Base-by-base conservation (phyloP, 768 basidiomycete genomes). In the Roridomyces roridus region DNA sequence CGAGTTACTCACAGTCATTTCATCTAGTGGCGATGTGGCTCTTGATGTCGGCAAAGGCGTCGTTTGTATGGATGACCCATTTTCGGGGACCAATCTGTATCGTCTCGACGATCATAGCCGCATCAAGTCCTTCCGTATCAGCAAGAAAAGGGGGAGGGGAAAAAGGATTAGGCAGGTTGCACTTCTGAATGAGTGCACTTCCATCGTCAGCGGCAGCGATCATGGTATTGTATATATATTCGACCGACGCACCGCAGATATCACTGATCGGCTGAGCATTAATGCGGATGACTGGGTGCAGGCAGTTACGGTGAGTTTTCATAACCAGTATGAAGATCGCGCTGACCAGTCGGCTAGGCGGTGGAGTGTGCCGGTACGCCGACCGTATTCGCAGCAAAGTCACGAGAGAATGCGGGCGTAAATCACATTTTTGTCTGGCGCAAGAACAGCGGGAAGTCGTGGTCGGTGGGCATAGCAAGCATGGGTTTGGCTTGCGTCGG, bases 151-250 rank as follows among this genome's bases (percentile, higher is more conserved):
- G 35, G 51, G 53, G 42, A 56, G 62, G 34, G 36, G 29, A 17
- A 48, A 20, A 31, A 54, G 53, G 42, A 12, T 57, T 31, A 57
- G 56, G 23, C 55, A 63, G 35, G 62, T 63, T 35, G 45, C 25
- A 12, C 50, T 65, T 42, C 28, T 46, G 26, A 55, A 63, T 15
- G 51, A 60, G 42, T 46, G 51, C 36, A 41, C 45, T 26, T 47
- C 37, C 24, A 51, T 65, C 21, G 46, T 63, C 24, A 60, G 62
- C 34, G 48, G 57, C 11, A 63, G 62, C 50, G 62, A 65, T 48
- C 62, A 65, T 46, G 64, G 62, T 28, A 21, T 60, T 9, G 62
- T 65, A 15, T 60, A 63, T 24, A 43, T 60, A 17, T 65, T 55
- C 26, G 52, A 65, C 39, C 39, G 55, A 17, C 46, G 52, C 14